Evolutionary conservation across 495 filamentous ascomycete genomes (phyloP).

Genomic region (Penicillium argentinense): DNA sequence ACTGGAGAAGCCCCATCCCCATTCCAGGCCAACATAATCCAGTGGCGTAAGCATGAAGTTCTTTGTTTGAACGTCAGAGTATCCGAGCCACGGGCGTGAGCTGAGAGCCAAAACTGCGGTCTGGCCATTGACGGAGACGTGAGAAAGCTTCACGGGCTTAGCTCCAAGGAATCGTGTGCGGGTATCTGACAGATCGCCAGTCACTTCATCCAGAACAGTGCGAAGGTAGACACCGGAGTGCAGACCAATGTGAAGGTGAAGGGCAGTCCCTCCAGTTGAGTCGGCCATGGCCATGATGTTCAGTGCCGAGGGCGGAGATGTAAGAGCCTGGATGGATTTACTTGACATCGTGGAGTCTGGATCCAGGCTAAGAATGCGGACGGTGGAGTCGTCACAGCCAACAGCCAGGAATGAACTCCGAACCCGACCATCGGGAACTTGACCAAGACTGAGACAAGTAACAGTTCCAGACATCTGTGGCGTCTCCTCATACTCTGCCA

Average conservation of each 20-base stretch:
- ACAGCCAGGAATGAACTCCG: conserved; percentile 90
- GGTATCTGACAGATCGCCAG: conserved; percentile 91
- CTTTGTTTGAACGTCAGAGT: conserved; percentile 78
- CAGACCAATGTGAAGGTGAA: conserved; percentile 93
- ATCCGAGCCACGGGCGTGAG: conserved; percentile 90
- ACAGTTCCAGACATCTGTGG: conserved; percentile 95
- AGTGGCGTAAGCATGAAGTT: conserved; percentile 89
- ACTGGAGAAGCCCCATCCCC: conserved; percentile 93
- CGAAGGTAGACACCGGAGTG: conserved; percentile 94
- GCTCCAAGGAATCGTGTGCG: conserved; percentile 91
- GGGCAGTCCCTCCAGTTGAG: conserved; percentile 75
- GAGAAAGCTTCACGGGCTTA: conserved; percentile 81
- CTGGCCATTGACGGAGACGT: conserved; percentile 78
- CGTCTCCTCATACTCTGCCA: conserved; percentile 94
- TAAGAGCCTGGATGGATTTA: conserved; percentile 90
- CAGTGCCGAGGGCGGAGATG: conserved; percentile 82
- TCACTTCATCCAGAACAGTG: conserved; percentile 90
- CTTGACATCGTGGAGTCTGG: conserved; percentile 87
- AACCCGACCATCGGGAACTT: conserved; percentile 83
- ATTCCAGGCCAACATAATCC: conserved; percentile 83
- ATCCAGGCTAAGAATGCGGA: conserved; percentile 86
- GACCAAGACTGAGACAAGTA: conserved; percentile 88
- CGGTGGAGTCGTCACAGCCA: conserved; percentile 93
- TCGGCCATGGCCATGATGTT: conserved; percentile 96
- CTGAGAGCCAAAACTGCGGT: conserved; percentile 88